These are phyloP conservation scores for Coniochaeta sp. DNA, from an alignment of 2,329 filamentous ascomycete species.

Conservation along the genomic window DNA sequence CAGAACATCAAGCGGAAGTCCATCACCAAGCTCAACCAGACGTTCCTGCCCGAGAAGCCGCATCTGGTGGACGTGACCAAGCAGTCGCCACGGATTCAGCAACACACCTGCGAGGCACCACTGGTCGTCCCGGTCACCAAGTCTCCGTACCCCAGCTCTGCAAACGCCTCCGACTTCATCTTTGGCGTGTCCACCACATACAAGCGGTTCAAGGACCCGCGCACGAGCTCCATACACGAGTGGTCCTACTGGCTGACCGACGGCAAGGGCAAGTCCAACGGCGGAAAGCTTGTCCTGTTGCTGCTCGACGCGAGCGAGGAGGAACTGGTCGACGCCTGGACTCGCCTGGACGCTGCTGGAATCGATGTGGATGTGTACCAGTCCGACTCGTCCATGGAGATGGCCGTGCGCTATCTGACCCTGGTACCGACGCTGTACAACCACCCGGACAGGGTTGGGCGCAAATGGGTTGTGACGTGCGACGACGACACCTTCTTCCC, in stretches of 20 bases:
- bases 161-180: conserved; percentile 49
- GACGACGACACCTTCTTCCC: conserved; percentile 62
- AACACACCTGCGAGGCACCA: conserved; percentile 38
- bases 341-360: conserved; percentile 37
- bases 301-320: conserved; percentile 44
- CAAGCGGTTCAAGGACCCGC: conserved; percentile 42
- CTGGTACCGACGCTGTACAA: conserved; percentile 47
- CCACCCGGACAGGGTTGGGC: conserved; percentile 35
- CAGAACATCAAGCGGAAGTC: conserved; percentile 40
- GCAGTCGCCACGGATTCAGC: conserved; percentile 19
- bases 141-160: conserved; percentile 41
- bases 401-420: conserved; percentile 51
- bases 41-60: conserved; percentile 38
- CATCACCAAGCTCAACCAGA: conserved; percentile 41
- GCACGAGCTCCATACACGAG: conserved; percentile 46
- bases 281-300: conserved; percentile 47
- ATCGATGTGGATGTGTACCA: conserved; percentile 52
- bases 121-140: conserved; percentile 42
- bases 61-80: conserved; percentile 40
- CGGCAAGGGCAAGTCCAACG: conserved; percentile 46
- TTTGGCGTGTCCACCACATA: conserved; percentile 54
- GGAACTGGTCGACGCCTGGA: conserved; percentile 41
- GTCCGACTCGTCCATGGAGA: conserved; percentile 44
- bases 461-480: conserved; percentile 55
- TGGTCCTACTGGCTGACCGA: conserved; percentile 56